Evolutionary conservation across 768 basidiomycete species (phyloP).

Genomic region (Boletus sp.): DNA sequence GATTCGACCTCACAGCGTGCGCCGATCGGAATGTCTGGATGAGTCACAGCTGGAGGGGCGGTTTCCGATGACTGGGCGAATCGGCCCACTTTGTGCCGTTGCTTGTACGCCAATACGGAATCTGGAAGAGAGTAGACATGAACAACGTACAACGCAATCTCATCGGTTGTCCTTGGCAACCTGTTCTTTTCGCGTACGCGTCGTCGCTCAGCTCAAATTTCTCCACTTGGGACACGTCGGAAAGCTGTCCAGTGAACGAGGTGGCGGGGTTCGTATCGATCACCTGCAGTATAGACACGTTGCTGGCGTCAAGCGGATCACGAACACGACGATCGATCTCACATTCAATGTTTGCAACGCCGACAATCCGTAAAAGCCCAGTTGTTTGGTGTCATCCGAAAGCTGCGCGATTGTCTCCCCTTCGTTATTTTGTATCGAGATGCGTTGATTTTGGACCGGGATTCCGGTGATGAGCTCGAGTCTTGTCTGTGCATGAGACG

Average conservation of each 20-base stretch:
- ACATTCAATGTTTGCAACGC: conserved; percentile 85
- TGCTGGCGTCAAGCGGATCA: background rate
- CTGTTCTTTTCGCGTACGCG: conserved; percentile 77
- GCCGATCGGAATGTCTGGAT: conserved; percentile 57
- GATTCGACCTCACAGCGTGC: conserved; percentile 84
- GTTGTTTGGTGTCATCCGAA: conserved; percentile 59
- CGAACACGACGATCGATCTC: conserved; percentile 16
- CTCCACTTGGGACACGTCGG: conserved; percentile 82
- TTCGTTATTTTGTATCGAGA: conserved; percentile 61
- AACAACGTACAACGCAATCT: background rate
- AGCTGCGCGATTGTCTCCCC: conserved; percentile 50
- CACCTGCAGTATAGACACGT: conserved; percentile 46
- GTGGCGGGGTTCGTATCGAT: conserved; percentile 69
- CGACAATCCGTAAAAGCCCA: conserved; percentile 71
- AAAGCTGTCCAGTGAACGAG: conserved; percentile 78
- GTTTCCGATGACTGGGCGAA: conserved; percentile 61
- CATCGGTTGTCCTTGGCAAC: conserved; percentile 37
- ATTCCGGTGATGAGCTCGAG: conserved; percentile 93
- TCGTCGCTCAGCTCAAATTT: conserved; percentile 87
- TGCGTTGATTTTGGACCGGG: conserved; percentile 63
- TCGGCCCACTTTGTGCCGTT: conserved; percentile 81
- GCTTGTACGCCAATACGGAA: conserved; percentile 86
- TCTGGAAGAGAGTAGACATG: conserved; percentile 44
- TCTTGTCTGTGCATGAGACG: conserved; percentile 49
- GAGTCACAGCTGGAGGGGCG: conserved; percentile 19